Evolutionary conservation across 2,329 filamentous ascomycete genomes (phyloP), one percentile per base, ranked within the genome.

Genomic region (Claviceps sp.): DNA sequence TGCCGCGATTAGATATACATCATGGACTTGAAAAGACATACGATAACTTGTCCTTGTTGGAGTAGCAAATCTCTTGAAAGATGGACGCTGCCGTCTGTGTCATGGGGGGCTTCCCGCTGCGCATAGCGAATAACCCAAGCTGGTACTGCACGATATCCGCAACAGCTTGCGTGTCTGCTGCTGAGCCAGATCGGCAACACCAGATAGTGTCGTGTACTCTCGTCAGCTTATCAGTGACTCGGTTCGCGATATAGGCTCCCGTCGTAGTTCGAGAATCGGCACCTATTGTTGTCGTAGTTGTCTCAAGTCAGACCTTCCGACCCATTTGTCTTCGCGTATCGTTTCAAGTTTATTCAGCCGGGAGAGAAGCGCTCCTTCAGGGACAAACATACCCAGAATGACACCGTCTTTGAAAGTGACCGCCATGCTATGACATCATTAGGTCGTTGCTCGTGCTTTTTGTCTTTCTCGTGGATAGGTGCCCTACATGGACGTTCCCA

Each of bases 361-460:
- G 30, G 30, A 34, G 3, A 4, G 30, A 4, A 34, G 30, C 10
- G 30, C 30, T 34, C 8, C 30, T 11, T 34, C 10, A 34, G 17
- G 40, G 2, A 34, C 24, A 37, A 37, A 62, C 76, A 48, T 70
- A 84, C 81, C 87, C 43, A 98, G 79, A 72, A 98, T 97, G 54
- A 98, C 93, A 56, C 93, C 93, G 64, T 95, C 90, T 68, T 93
- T 93, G 81, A 98, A 98, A 65, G 94, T 97, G 69, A 97, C 90
- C 56, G 93, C 93, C 93, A 98, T 98, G 69, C 53, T 55, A 48
- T 89, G 45, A 62, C 50, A 49, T 55, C 40, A 57, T 66, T 59
- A 64, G 60, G 50, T 50, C 54, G 53, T 48, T 59, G 65, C 13
- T 26, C 49, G 56, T 49, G 56, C 30, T 46, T 24, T 16, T 51